These are phyloP conservation scores for Hanseniaspora sp. DNA, from an alignment of 1,139 yeast genomes.

Conservation along the genomic window DNA sequence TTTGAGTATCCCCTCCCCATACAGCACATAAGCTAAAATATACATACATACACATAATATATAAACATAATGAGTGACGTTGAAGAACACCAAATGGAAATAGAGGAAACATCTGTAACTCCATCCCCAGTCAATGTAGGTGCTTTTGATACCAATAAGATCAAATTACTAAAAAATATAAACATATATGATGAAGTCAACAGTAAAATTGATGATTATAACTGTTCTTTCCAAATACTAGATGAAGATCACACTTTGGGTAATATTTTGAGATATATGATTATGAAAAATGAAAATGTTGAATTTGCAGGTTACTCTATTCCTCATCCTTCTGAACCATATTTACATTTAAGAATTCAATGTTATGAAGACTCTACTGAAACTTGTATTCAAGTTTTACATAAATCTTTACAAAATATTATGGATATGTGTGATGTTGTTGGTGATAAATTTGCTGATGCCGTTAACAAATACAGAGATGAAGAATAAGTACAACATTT, in stretches of 20 bases:
- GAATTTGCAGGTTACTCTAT: conserved; percentile 97
- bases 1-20: neutral
- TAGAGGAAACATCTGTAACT: conserved; percentile 30
- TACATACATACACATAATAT: neutral
- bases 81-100: conserved; percentile 24
- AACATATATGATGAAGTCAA: conserved; percentile 82
- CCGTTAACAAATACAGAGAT: conserved; percentile 34
- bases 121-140: conserved; percentile 33
- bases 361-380: conserved; percentile 59
- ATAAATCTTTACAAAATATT: conserved; percentile 80
- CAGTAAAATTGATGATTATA: conserved; percentile 14
- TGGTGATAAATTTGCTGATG: conserved; percentile 63
- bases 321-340: conserved; percentile 96
- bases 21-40: neutral
- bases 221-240: conserved; percentile 76
- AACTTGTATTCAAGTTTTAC: conserved; percentile 87
- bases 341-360: conserved; percentile 81
- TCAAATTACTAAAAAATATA: conserved; percentile 65
- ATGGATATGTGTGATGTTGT: conserved; percentile 73
- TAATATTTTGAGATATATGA: conserved; percentile 80
- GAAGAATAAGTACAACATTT: conserved; percentile 22
- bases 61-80: conserved; percentile 26
- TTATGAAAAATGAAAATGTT: conserved; percentile 95
- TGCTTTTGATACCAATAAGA: conserved; percentile 42
- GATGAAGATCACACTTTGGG: conserved; percentile 96